These are phyloP conservation scores for Alternaria gansuensis DNA, from an alignment of 2,329 filamentous ascomycete genomes.

Conservation along the genomic window DNA sequence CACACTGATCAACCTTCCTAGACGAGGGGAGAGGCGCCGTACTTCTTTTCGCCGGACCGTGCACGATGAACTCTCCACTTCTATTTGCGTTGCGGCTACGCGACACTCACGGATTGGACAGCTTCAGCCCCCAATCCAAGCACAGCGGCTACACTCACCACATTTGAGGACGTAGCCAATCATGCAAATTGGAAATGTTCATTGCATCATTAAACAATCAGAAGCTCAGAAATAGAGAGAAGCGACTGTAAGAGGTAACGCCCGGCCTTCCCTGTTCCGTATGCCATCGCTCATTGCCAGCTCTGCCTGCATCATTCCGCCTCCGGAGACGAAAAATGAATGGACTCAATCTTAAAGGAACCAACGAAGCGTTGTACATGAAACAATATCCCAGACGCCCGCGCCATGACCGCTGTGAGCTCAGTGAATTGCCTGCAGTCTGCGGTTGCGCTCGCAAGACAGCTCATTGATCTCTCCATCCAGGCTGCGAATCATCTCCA, in stretches of 20 bases:
- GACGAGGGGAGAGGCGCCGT: conserved; percentile 35
- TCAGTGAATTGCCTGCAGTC: conserved; percentile 49
- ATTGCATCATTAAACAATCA: conserved; percentile 47
- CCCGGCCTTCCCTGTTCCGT: conserved; percentile 43
- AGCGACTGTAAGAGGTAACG: conserved; percentile 52
- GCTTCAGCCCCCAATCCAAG: conserved; percentile 50
- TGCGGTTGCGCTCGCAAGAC: conserved; percentile 61
- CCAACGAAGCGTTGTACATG: conserved; percentile 47
- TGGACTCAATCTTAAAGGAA: conserved; percentile 42
- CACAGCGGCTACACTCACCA: conserved; percentile 52
- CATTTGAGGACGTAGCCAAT: conserved; percentile 45
- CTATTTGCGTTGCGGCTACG: conserved; percentile 54
- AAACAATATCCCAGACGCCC: conserved; percentile 48
- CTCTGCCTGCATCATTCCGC: conserved; percentile 43
- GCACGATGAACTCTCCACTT: conserved; percentile 48
- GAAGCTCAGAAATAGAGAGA: conserved; percentile 41
- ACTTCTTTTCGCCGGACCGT: conserved; percentile 42
- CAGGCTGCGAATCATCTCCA: conserved; percentile 76
- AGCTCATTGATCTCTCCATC: conserved; percentile 74
- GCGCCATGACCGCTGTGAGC: conserved; percentile 30
- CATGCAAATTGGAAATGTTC: conserved; percentile 37
- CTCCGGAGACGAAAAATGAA: conserved; percentile 45
- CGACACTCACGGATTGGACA: conserved; percentile 53
- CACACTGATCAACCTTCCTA: conserved; percentile 18
- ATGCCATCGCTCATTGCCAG: conserved; percentile 41